These are phyloP conservation scores for Lithohypha guttulata DNA, from an alignment of 2,329 filamentous ascomycete species.

Conservation along the genomic window DNA sequence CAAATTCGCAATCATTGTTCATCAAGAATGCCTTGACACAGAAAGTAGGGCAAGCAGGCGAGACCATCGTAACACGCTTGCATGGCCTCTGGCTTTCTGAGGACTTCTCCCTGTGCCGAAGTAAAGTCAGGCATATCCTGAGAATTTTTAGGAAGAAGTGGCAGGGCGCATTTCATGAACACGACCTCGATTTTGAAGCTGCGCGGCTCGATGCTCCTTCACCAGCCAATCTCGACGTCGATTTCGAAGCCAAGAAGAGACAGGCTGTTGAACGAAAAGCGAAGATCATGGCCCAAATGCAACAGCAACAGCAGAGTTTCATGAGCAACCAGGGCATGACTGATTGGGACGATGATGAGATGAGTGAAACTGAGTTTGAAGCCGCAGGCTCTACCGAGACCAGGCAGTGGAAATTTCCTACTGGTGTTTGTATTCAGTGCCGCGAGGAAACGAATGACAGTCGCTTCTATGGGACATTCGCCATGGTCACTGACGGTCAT, in stretches of 20 bases:
- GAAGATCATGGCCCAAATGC: constrained; percentile 94
- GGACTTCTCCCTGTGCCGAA: constrained; percentile 69
- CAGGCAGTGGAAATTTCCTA: constrained; percentile 80
- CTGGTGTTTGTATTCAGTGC: constrained; percentile 87
- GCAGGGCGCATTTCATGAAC: constrained; percentile 57
- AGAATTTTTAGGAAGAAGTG: constrained; percentile 76
- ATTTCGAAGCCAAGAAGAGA: constrained; percentile 73
- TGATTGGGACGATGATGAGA: constrained; percentile 78
- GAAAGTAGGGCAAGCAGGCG: constrained; percentile 36
- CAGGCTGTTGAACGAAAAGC: constrained; percentile 83
- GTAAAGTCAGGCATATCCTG: constrained; percentile 74
- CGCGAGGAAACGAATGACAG: constrained; percentile 92
- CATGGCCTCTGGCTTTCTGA: constrained; percentile 51
- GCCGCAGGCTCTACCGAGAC: constrained; percentile 45
- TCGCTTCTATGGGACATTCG: constrained; percentile 84
- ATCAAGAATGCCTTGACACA: constrained; percentile 56
- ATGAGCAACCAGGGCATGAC: constrained; percentile 77
- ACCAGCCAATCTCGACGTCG: constrained; percentile 54
- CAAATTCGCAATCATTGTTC: constrained; percentile 52
- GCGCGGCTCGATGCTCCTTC: constrained; percentile 75
- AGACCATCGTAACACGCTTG: constrained; percentile 43
- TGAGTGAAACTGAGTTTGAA: constrained; percentile 51
- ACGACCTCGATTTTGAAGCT: constrained; percentile 48
- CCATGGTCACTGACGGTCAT: constrained; percentile 72
- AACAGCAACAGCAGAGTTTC: constrained; percentile 93